Conservation (phyloP, 164 flowering plant species). For the Vitis cinerea region DNA sequence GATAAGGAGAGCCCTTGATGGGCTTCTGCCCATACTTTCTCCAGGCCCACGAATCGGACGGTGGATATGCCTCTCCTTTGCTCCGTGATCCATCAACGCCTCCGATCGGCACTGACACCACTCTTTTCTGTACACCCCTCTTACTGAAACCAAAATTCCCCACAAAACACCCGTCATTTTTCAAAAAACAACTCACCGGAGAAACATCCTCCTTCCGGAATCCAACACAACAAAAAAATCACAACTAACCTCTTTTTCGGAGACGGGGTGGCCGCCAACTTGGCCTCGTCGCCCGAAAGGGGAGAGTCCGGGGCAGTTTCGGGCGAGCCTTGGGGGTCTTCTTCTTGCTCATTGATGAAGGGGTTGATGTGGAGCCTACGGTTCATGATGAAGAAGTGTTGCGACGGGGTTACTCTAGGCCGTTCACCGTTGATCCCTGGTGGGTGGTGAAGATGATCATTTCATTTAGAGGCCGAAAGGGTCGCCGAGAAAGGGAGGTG, state of each 20-base stretch:
- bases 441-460: not conserved
- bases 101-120: constrained; percentile 39
- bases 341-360: constrained; percentile 6
- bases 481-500: too few relatives aligned
- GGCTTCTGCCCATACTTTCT: constrained; percentile 39
- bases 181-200: not conserved
- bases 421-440: not conserved
- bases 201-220: not conserved
- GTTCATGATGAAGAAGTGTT: not conserved
- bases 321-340: constrained; percentile 18
- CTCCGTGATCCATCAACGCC: constrained; percentile 41
- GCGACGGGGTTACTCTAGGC: too few relatives aligned
- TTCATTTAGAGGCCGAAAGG: too few relatives aligned
- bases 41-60: constrained; percentile 58
- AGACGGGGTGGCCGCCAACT: constrained; percentile 19
- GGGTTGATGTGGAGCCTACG: constrained; percentile 8
- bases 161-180: not conserved
- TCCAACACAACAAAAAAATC: not conserved
- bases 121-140: constrained; percentile 35
- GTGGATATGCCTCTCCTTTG: constrained; percentile 42
- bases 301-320: constrained; percentile 28
- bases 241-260: constrained; percentile 34
- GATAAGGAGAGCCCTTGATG: constrained; percentile 36
- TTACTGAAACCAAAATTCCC: constrained; percentile 13
- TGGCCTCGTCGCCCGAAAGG: constrained; percentile 30